A percentile compares a stretch with the other conserved stretches of the same genome.
These are phyloP conservation scores for Naumovozyma castellii DNA, from an alignment of 805 yeast genomes.

Conservation along the genomic window DNA sequence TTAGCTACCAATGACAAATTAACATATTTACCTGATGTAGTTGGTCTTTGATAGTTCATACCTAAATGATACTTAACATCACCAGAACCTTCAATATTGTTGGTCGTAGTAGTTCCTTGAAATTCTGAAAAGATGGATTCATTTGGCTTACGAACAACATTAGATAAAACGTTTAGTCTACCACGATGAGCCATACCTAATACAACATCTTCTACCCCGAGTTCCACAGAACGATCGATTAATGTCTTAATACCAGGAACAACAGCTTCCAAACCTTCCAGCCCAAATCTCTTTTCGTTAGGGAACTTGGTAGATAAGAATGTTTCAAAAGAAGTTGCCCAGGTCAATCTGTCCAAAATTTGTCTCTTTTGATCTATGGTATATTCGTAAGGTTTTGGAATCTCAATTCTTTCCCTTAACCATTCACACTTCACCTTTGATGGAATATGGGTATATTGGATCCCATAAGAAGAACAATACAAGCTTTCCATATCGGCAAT, in stretches of 20 bases:
- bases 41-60: slow-evolving; percentile 98
- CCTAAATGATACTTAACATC: slow-evolving; percentile 99
- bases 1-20: slow-evolving; percentile 94
- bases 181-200: slow-evolving; percentile 99
- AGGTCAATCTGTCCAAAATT: slow-evolving; percentile 88
- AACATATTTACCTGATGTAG: slow-evolving; percentile 94
- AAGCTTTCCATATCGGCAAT: slow-evolving; percentile 68
- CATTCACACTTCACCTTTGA: slow-evolving; percentile 94
- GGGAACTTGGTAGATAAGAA: slow-evolving; percentile 94
- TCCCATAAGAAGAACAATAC: slow-evolving; percentile 84
- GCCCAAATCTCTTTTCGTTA: slow-evolving; percentile 95
- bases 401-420: slow-evolving; percentile 94
- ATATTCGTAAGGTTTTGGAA: slow-evolving; percentile 78
- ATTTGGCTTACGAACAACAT: slow-evolving; percentile 97
- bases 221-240: slow-evolving; percentile 85
- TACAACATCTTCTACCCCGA: slow-evolving; percentile 90
- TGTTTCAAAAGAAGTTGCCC: slow-evolving; percentile 91
- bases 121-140: slow-evolving; percentile 96
- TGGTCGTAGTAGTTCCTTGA: slow-evolving; percentile 72
- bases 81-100: slow-evolving; percentile 81
- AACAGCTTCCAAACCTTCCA: slow-evolving; percentile 96
- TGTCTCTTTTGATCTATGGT: slow-evolving; percentile 87
- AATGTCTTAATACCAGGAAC: slow-evolving; percentile 95
- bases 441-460: slow-evolving; percentile 94
- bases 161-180: slow-evolving; percentile 92